Evolutionary conservation across 2,329 filamentous ascomycete genomes (phyloP).

Genomic region (Harringtonia aguacate): DNA sequence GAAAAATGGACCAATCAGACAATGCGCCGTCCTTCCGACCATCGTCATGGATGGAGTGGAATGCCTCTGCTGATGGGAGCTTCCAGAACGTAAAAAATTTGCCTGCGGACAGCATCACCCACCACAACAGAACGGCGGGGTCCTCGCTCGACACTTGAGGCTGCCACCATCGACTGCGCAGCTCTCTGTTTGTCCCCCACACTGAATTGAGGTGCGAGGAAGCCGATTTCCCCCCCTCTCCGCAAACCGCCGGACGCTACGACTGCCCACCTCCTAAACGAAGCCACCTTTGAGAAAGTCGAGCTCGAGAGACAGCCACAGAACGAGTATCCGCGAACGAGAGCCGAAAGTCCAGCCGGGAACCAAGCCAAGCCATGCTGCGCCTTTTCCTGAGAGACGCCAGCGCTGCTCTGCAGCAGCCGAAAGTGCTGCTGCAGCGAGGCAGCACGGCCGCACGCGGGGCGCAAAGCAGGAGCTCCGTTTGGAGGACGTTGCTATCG

Average conservation of each 20-base stretch:
- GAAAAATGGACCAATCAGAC: slow-evolving; percentile 5
- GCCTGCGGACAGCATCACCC: not conserved
- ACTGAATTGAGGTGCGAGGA: no score
- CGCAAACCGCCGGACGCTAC: no score
- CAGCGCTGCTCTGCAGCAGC: not conserved
- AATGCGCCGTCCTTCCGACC: not conserved
- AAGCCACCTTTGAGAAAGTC: no score
- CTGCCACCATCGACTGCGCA: no score
- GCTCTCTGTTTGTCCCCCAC: no score
- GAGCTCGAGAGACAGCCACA: no score
- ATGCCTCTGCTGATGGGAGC: slow-evolving; percentile 2
- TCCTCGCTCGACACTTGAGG: no score
- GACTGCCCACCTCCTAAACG: no score
- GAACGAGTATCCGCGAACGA: not conserved
- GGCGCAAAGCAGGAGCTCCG: not conserved
- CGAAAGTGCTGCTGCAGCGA: not conserved
- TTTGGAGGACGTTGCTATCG: not conserved
- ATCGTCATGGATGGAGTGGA: not conserved
- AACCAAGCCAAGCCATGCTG: not conserved
- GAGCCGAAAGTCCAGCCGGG: not conserved
- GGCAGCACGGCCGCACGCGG: not conserved
- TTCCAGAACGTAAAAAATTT: slow-evolving; percentile 6
- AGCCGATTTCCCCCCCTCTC: no score
- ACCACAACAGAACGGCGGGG: not conserved
- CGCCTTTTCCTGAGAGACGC: not conserved